Evolutionary conservation across 164 flowering plant genomes (phyloP), one percentile per base, ranked within the genome.

Genomic region (Magnolia kwangsiensis): DNA sequence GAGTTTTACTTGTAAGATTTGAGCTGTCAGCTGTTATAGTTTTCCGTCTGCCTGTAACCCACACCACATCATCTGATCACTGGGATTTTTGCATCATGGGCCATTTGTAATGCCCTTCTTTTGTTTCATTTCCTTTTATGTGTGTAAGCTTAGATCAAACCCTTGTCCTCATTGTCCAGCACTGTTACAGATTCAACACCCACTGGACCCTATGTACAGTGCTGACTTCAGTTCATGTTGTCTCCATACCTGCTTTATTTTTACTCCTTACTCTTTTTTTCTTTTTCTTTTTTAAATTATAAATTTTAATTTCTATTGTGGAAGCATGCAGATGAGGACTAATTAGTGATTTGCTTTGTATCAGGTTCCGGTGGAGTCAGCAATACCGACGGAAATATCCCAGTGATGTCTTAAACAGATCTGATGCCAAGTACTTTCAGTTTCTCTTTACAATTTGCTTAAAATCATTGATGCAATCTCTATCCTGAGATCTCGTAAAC

Each of bases 351-450:
- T 10, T 67, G 27, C 67, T 9, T 59, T 8, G 4, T 80, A 78
- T 80, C 69, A 96, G 99, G 82, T 91, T 88, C 65, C 88, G 89
- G 7, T 96, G 99, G 99, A 71, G 78, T 20, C 97, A 91, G 76
- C 98, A 96, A 73, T 96, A 85, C 78, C 85, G 93, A 24, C 85
- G 96, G 27, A 82, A 77, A 67, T 91, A 92, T 81, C 99, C 99
- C 0, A 97, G 93, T 76, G 88, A 87, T 24, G 81, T 92, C 51
- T 83, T 93, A 63, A 85, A 88, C 37, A 91, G 87, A 78, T 79
- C 97, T 74, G 90, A 91, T 45, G 51, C 91, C 8, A 87, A 91
- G 99, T 91, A 81, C 27, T 23, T 71, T 24, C 63, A 21, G 8
- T 75, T 14, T 29, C 19, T 27, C 16, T n/a, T 23, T 20, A 29